Conservation (phyloP, 2,329 filamentous ascomycete species). For the Graphium sp. region DNA sequence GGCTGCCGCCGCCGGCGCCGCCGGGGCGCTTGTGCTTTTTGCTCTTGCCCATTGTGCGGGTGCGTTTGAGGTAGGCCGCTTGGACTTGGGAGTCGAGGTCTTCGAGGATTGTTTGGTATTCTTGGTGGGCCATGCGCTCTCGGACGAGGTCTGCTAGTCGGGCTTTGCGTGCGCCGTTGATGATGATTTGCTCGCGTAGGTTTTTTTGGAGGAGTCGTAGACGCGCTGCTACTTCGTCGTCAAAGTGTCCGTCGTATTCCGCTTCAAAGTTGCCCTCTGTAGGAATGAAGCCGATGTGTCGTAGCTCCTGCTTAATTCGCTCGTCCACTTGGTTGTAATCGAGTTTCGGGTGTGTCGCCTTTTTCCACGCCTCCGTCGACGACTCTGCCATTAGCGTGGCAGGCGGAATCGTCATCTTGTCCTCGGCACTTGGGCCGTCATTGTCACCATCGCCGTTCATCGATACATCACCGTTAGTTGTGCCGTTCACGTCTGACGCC, state of each 20-base stretch:
- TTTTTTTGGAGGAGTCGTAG: conserved; percentile 71
- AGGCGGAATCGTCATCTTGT: conserved; percentile 34
- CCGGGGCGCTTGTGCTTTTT: conserved; percentile 77
- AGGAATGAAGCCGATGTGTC: conserved; percentile 75
- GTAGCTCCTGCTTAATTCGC: conserved; percentile 77
- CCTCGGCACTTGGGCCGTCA: conserved; percentile 11
- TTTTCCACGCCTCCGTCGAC: conserved; percentile 61
- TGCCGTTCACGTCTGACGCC: conserved; percentile 35
- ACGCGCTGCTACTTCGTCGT: conserved; percentile 86
- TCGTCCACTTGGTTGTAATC: conserved; percentile 83
- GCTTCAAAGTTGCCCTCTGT: conserved; percentile 39
- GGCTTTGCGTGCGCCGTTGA: conserved; percentile 83
- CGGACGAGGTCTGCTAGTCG: conserved; percentile 75
- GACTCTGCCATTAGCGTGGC: conserved; percentile 71
- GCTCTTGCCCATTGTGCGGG: conserved; percentile 81
- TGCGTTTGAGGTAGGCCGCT: conserved; percentile 88
- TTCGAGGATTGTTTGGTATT: conserved; percentile 92
- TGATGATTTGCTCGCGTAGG: conserved; percentile 65
- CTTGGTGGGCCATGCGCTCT: conserved; percentile 88
- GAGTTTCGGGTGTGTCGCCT: conserved; percentile 55
- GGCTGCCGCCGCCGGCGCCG: conserved; percentile 55
- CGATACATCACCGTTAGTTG: conserved; percentile 34
- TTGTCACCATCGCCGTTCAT: conserved; percentile 33
- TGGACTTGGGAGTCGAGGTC: conserved; percentile 93
- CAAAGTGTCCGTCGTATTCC: conserved; percentile 78